Base-by-base conservation (phyloP, 768 basidiomycete species). In the Amanita pseudoporphyria region DNA sequence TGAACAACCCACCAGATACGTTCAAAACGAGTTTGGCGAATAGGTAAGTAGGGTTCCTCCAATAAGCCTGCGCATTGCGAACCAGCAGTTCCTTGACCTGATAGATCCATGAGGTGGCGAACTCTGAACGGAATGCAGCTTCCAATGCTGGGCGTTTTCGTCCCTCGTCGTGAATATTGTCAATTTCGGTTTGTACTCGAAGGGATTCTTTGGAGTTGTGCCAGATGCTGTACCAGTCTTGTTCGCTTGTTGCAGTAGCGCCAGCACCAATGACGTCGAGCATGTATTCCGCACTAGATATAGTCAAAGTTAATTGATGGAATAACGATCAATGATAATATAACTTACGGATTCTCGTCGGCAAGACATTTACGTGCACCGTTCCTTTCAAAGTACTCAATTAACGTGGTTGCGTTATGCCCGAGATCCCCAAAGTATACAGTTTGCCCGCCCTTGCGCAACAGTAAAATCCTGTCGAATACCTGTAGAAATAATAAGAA, bases 351-450 rank as follows among this genome's bases (percentile, higher is more conserved):
- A 59, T 94, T 94, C 62, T 81, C 89, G 0, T 73, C 70, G 3
- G 73, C 59, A 0, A 70, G 68, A 52, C 90, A 92, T 16, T 57
- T 57, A 2, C 79, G 69, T 0, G 78, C 81, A 26, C 87, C 87
- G 45, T 81, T 80, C 2, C 58, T 57, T 60, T 88, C 81, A 53
- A 94, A 90, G 63, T 94, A 93, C 16, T 72, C 60, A 48, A 90
- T 78, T 14, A 93, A 62, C 0, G 76, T 77, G 6, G 70, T 61
- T 0, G 86, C 71, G 52, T 82, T 77, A 19, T 66, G 53, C 0
- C 89, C 88, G 21, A 89, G 60, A 46, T 87, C 80, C 7, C 84
- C 84, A 54, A 84, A 84, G 64, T 84, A 88, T 9, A 82, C 82
- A 2, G 73, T 82, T 56, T 83, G 64, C 47, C 92, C 92, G 10